phyloP scores from a whole-genome alignment of 169 alveolate genomes.

The Pseudocohnilembus persalinus region DNA sequence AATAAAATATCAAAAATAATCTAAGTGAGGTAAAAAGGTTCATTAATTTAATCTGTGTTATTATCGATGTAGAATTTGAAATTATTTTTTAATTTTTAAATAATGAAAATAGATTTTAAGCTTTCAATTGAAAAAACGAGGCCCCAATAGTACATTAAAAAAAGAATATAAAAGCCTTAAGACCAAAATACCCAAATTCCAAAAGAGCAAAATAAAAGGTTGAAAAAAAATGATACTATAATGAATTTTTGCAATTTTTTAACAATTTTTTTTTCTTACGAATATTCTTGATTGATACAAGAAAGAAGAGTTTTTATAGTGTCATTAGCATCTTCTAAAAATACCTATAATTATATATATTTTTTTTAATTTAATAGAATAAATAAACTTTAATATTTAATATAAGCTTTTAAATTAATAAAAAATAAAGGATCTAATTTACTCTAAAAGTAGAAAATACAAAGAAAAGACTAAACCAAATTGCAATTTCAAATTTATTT shows the following conservation, averaged over 20 bases:
- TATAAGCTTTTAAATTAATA: background rate
- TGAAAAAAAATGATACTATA: background rate
- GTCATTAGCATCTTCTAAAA: background rate
- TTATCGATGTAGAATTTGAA: constrained; percentile 10
- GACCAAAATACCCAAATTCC: constrained; percentile 7
- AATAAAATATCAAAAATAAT: background rate
- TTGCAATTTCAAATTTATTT: constrained; percentile 9
- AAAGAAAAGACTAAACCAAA: constrained; percentile 16
- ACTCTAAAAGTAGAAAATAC: constrained; percentile 1
- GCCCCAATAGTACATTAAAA: constrained; percentile 1
- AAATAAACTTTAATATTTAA: no score
- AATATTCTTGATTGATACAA: background rate
- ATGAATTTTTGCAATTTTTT: constrained; percentile 3
- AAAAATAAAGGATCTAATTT: no score
- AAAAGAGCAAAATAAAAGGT: background rate
- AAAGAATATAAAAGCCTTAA: background rate
- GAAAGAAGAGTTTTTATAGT: background rate
- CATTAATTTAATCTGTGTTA: constrained; percentile 1
- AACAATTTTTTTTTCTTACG: background rate
- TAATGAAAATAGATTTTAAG: background rate
- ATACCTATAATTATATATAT: no score
- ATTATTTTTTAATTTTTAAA: background rate
- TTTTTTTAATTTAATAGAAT: no score
- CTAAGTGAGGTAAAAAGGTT: background rate
- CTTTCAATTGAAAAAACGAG: background rate